These are phyloP conservation scores for Aureobasidium sp. DNA, from an alignment of 2,329 filamentous ascomycete species.

Conservation along the genomic window DNA sequence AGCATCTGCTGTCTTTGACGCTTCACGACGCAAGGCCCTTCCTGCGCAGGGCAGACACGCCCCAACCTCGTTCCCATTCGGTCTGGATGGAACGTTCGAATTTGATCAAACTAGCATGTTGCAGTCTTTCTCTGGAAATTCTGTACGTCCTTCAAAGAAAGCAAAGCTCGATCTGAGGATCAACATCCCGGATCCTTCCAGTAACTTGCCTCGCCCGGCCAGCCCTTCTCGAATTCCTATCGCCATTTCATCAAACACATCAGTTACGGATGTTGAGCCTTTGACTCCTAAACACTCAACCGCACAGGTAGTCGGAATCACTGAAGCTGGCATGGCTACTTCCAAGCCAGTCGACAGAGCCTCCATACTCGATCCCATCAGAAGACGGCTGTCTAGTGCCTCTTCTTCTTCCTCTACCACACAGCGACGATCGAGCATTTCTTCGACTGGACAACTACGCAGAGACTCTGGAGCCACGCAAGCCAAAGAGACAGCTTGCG, in stretches of 20 bases:
- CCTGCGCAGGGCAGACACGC: background rate
- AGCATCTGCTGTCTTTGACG: background rate
- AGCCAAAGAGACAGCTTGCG: background rate
- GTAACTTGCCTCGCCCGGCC: background rate
- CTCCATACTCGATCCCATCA: slow-evolving; percentile 9
- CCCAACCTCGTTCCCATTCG: background rate
- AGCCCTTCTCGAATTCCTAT: slow-evolving; percentile 8
- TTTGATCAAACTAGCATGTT: background rate
- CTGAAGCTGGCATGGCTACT: background rate
- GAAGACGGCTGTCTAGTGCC: slow-evolving; percentile 7
- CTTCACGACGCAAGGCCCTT: background rate
- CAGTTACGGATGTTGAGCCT: background rate
- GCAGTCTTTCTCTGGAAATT: background rate
- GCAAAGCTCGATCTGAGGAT: background rate
- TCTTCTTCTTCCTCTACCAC: background rate
- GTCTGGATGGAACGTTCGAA: slow-evolving; percentile 1
- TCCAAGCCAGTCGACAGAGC: slow-evolving; percentile 1
- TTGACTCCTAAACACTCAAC: background rate
- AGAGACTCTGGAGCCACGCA: background rate
- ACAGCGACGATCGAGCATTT: background rate
- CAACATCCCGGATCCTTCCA: background rate
- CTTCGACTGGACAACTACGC: background rate
- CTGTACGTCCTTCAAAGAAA: background rate
- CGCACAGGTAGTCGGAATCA: background rate
- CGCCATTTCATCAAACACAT: background rate